Evolutionary conservation across 2,329 filamentous ascomycete genomes (phyloP), one percentile per base, ranked within the genome.

Genomic region (Fusarium sp.): DNA sequence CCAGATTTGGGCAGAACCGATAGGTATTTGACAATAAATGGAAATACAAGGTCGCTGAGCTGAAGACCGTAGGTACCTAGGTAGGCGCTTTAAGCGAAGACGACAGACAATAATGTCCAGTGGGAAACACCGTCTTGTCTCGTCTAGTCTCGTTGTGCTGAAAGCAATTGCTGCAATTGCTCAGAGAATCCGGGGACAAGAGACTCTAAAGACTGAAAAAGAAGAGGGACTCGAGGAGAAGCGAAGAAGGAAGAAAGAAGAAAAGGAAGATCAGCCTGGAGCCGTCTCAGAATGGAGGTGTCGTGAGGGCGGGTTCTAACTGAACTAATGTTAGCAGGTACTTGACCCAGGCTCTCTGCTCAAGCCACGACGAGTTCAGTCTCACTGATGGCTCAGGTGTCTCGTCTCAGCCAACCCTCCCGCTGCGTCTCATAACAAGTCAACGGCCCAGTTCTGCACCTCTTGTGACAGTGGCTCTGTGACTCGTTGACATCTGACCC

Each of bases 381-480:
- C 48, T 38, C 49, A 58, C 49, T 45, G 22, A 34, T 65, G 48
- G 32, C 43, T 64, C 67, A 57, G 62, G 58, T 45, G 55, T 57
- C 45, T 63, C 58, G 64, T 65, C 68, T 62, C 52, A 71, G 59
- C 68, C 67, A 69, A 45, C 48, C 55, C 41, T 69, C 40, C 55
- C 51, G 44, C 13, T 56, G 54, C 43, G 62, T 67, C 67, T 70
- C 67, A 67, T 62, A 59, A 20, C 67, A 34, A 70, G 62, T 29
- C 55, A 54, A 66, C 25, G 25, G 38, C 58, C 58, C 43, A 48
- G 46, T 58, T 58, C 61, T 58, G 47, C 56, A 58, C 49, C 65
- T 71, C 68, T 71, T 71, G 68, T 71, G 64, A 71, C 64, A 71
- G 64, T 71, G 59, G 55, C 52, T 71, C 60, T 71, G 68, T 69